These are phyloP conservation scores for Raphidocelis subcapitata DNA, from an alignment of 139 green algal species.

Conservation along the genomic window DNA sequence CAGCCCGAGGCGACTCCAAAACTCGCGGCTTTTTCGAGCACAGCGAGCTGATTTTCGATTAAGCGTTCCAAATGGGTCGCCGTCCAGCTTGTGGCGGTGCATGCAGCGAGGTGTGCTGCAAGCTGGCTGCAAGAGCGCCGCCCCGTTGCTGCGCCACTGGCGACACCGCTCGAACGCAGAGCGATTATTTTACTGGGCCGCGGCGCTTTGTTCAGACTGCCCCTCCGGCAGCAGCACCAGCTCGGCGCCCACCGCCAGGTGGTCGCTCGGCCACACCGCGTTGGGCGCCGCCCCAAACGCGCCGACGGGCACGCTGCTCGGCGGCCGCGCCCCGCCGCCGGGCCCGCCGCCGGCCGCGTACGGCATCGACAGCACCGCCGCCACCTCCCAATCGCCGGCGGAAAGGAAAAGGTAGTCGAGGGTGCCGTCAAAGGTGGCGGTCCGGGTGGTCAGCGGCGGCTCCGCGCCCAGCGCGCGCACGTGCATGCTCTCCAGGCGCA, in stretches of 20 bases:
- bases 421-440: conserved; percentile 41
- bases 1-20: no score
- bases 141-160: no score
- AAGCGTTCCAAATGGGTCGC: no score
- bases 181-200: no score
- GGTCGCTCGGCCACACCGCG: conserved; percentile 34
- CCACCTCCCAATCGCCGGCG: conserved; percentile 28
- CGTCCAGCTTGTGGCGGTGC: no score
- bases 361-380: conserved; percentile 33
- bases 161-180: no score
- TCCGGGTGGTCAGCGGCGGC: conserved; percentile 54
- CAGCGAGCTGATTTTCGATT: no score
- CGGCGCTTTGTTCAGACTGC: no score
- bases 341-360: neutral
- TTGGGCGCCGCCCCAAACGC: conserved; percentile 40
- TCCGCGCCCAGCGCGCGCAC: conserved; percentile 30
- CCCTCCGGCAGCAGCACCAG: conserved; percentile 17
- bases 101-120: no score
- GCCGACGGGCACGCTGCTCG: neutral
- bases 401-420: conserved; percentile 64
- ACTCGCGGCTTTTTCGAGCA: no score
- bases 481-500: conserved; percentile 17
- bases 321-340: neutral
- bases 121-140: no score
- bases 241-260: conserved; percentile 41